Percentiles rank a stretch among this genome's conserved stretches.
Evolutionary conservation across 805 yeast genomes (phyloP).

Genomic region (Candida cerambycidarum): DNA sequence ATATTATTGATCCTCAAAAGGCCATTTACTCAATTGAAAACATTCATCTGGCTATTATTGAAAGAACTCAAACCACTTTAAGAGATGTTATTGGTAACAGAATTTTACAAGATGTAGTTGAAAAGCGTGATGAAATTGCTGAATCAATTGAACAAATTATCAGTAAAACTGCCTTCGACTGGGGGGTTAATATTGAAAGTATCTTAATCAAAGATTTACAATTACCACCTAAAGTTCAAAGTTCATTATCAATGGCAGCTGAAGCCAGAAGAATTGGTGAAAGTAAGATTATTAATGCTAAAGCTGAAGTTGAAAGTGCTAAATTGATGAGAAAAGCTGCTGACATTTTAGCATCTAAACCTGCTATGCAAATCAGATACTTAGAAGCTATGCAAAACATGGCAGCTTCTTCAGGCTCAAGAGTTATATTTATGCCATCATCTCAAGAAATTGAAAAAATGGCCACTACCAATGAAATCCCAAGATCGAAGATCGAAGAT

Average conservation of each 20-base stretch:
- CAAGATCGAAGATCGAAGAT: slow-evolving; percentile 7
- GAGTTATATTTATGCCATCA: slow-evolving; percentile 73
- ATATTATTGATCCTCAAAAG: slow-evolving; percentile 65
- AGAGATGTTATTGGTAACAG: slow-evolving; percentile 71
- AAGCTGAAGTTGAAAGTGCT: slow-evolving; percentile 74
- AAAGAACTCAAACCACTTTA: slow-evolving; percentile 70
- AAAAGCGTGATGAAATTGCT: slow-evolving; percentile 70
- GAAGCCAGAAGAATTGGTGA: slow-evolving; percentile 77
- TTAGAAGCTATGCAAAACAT: slow-evolving; percentile 76
- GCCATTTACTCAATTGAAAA: slow-evolving; percentile 58
- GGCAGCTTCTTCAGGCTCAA: slow-evolving; percentile 62
- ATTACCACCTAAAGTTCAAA: slow-evolving; percentile 54
- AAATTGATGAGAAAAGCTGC: slow-evolving; percentile 78
- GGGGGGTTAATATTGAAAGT: slow-evolving; percentile 72
- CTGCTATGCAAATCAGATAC: slow-evolving; percentile 78
- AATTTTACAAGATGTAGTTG: slow-evolving; percentile 67
- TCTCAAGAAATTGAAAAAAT: slow-evolving; percentile 42
- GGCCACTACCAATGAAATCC: slow-evolving; percentile 24
- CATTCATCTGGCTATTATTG: slow-evolving; percentile 56
- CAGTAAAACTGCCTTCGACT: slow-evolving; percentile 57
- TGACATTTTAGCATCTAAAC: slow-evolving; percentile 68
- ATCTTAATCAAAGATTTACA: slow-evolving; percentile 66
- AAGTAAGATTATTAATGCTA: slow-evolving; percentile 70
- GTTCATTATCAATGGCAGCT: slow-evolving; percentile 69
- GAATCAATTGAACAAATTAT: slow-evolving; percentile 61